Base-by-base conservation (phyloP, 352 stramenopile genomes). In the Blastocystis sp. region DNA sequence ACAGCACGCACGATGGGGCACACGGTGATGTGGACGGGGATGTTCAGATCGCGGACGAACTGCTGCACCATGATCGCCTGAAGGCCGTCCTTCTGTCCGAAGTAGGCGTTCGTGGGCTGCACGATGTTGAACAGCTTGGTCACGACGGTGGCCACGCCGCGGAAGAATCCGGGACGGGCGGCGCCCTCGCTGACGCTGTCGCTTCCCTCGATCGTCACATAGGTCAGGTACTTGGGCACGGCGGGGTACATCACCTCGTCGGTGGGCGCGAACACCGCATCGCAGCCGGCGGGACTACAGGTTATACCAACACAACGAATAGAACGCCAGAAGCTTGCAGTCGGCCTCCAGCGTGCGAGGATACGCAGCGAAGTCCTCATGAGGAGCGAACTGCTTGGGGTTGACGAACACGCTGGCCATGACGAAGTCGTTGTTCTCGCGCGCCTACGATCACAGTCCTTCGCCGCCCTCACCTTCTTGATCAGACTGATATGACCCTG, bases 51-150 rank as follows among this genome's bases (percentile, higher is more conserved):
- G 40, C 95, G 91, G 43, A 98, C 95, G 54, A 99, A 94, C 28
- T 95, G 65, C 52, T 79, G 42, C 1, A 91, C 87, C n/a, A 91
- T 78, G 89, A 97, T 94, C 76, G 95, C 98, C 91, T 99, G 97
- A 3, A 96, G 94, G 3, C 95, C 96, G 91, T 99, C 97, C 90
- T 99, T 99, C 90, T 98, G 96, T 19, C 97, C 97, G 91, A 99
- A 99, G 91, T 98, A 99, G 21, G 95, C 95, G 89, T 96, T 93
- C 19, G 94, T 97, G 11, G 97, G 97, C 87, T 94, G 91, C 63
- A 98, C 95, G 88, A 99, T 96, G 92, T 99, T 99, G 90, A 99
- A 98, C 21, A 99, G 92, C 92, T 99, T 99, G 64, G 95, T 95
- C 2, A 99, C 96, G 79, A 99, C 93, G 0, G 96, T 99, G 40